phyloP scores from a whole-genome alignment of 495 filamentous ascomycete genomes.

The Trichodelitschia bisporula region DNA sequence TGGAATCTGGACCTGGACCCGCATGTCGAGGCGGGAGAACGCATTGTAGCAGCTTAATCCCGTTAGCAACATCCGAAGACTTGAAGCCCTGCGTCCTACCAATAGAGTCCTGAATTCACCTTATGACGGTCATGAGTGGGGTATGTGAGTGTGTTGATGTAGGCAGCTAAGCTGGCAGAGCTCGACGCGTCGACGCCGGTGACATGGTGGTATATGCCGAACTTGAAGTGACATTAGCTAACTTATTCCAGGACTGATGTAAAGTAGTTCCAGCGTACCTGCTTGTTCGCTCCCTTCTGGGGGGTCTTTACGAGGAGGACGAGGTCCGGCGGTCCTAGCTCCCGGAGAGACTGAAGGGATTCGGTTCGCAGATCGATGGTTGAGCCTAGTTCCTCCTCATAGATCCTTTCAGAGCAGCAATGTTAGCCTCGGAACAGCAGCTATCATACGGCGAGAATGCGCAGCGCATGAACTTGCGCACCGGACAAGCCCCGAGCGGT shows the following conservation, averaged over 20 bases:
- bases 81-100: constrained; percentile 23
- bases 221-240: constrained; percentile 22
- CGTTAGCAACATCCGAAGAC: background rate
- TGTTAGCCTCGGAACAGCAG: background rate
- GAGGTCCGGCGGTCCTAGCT: constrained; percentile 85
- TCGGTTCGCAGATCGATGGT: constrained; percentile 81
- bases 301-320: constrained; percentile 87
- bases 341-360: constrained; percentile 54
- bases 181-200: constrained; percentile 94
- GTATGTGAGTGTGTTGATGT: constrained; percentile 93
- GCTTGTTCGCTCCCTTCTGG: constrained; percentile 32
- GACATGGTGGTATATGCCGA: constrained; percentile 92
- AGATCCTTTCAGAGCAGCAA: constrained; percentile 33
- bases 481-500: background rate
- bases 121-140: constrained; percentile 69
- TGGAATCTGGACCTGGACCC: constrained; percentile 87
- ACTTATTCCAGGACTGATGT: constrained; percentile 4
- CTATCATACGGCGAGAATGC: background rate
- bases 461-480: too few species aligned
- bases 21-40: constrained; percentile 94
- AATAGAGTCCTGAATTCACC: constrained; percentile 82
- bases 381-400: constrained; percentile 71
- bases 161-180: constrained; percentile 85
- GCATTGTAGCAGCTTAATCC: constrained; percentile 77
- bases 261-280: constrained; percentile 21